Base-by-base conservation (phyloP, 2,329 filamentous ascomycete genomes). In the Sphaceloma murrayae region DNA sequence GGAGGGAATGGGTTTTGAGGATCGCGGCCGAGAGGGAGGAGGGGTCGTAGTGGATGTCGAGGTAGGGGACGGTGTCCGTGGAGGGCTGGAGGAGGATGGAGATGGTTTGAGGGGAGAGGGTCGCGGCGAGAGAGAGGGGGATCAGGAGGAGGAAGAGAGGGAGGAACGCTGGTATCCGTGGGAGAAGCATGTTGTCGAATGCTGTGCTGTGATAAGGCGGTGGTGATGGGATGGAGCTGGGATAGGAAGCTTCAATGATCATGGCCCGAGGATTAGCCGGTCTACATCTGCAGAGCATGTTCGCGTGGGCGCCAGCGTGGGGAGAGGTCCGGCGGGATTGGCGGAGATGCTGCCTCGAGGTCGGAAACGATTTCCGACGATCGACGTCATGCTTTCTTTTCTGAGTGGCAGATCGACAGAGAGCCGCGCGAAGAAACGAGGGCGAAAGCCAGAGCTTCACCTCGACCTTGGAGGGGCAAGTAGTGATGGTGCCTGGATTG, bases 1-100 rank as follows among this genome's bases (percentile, higher is more conserved):
- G 56, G 40, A 57, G 48, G 40, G 62, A 62, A 55, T 64, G 67
- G 47, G 48, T 53, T 27, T 65, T 51, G 46, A 66, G 56, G 2
- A 45, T 34, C 7, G 62, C 61, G 16, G 65, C 59, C 42, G 62
- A 59, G 46, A 62, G 62, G 14, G 58, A 51, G 49, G 55, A 51
- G 46, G 61, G 59, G 56, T 64, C 67, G 54, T 58, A 63, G 46
- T 62, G 58, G 52, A 70, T 62, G 46, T 65, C 62, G 38, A 66
- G 65, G 46, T 68, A 61, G 21, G 61, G 58, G 31, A 62, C 62
- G 33, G 57, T 33, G 11, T 53, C 54, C 43, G 57, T 55, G 22
- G 59, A 45, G 5, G 62, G 60, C 59, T 60, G 63, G 44, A 57
- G 58, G 34, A 52, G 53, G 27, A 56, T 49, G 9, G 50, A 46